phyloP scores from a whole-genome alignment of 305 asterid species.

The Fraxinus angustifolia region DNA sequence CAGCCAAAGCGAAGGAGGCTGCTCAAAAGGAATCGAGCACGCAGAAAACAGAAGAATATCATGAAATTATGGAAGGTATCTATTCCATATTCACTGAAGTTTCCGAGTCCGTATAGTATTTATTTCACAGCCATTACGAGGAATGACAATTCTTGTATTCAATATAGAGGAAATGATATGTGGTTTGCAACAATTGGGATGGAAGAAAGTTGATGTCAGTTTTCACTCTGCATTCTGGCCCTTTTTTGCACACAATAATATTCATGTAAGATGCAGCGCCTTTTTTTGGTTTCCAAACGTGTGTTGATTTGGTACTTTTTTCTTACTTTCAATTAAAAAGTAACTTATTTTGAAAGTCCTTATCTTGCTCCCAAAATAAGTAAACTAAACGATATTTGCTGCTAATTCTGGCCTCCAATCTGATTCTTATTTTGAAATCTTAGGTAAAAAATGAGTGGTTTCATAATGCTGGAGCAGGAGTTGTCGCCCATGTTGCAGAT shows the following conservation, averaged over 20 bases:
- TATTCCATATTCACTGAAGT: neutral
- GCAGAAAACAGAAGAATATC: conserved; percentile 56
- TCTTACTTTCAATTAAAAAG: neutral
- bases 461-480: conserved; percentile 87
- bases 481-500: conserved; percentile 83
- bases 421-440: conserved; percentile 4
- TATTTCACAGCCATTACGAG: conserved; percentile 1
- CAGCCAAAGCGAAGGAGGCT: conserved; percentile 82
- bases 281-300: neutral
- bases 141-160: conserved; percentile 8
- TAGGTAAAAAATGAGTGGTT: conserved; percentile 80
- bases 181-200: conserved; percentile 76
- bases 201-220: conserved; percentile 85
- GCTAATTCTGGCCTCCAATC: neutral
- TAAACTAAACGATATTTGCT: neutral
- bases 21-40: conserved; percentile 67
- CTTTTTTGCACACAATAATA: conserved; percentile 80
- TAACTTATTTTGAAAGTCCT: neutral
- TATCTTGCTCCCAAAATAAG: neutral
- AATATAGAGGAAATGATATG: conserved; percentile 73
- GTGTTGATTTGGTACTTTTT: neutral
- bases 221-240: conserved; percentile 76
- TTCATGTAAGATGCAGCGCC: conserved; percentile 49
- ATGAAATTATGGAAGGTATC: conserved; percentile 89
- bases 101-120: neutral